phyloP scores from a whole-genome alignment of 2,329 filamentous ascomycete species.

The Diaporthe sp. region DNA sequence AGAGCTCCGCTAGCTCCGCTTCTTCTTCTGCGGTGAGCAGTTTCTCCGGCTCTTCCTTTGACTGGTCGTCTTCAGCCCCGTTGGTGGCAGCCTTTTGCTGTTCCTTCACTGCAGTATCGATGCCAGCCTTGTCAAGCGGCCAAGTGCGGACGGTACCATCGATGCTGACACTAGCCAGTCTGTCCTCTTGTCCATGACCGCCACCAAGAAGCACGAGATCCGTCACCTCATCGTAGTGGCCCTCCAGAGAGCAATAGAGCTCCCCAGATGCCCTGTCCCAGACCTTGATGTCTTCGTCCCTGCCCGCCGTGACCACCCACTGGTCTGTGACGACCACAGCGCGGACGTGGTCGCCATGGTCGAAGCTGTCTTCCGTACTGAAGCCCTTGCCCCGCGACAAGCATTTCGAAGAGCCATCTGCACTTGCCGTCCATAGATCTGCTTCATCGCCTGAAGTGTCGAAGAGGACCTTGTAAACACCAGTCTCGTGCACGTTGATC shows the following conservation, averaged over 20 bases:
- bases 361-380: constrained; percentile 78
- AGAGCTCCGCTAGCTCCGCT: constrained; percentile 87
- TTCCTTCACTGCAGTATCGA: constrained; percentile 65
- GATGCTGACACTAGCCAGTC: constrained; percentile 86
- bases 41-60: constrained; percentile 58
- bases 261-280: constrained; percentile 85
- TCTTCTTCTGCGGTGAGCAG: constrained; percentile 91
- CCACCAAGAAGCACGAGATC: constrained; percentile 76
- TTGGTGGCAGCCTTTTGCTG: constrained; percentile 65
- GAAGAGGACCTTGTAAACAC: constrained; percentile 85
- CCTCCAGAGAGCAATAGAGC: constrained; percentile 80
- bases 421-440: constrained; percentile 93
- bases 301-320: constrained; percentile 88
- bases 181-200: constrained; percentile 55
- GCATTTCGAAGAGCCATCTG: constrained; percentile 89
- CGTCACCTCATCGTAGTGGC: constrained; percentile 95
- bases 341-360: constrained; percentile 91
- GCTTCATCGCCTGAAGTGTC: constrained; percentile 72
- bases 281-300: constrained; percentile 91
- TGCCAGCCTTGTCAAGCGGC: constrained; percentile 75
- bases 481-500: constrained; percentile 89
- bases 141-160: constrained; percentile 91
- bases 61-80: constrained; percentile 63
- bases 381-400: constrained; percentile 79
- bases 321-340: constrained; percentile 82